These are phyloP conservation scores for Salix viminalis DNA, from an alignment of 345 rosid genomes.

Conservation along the genomic window DNA sequence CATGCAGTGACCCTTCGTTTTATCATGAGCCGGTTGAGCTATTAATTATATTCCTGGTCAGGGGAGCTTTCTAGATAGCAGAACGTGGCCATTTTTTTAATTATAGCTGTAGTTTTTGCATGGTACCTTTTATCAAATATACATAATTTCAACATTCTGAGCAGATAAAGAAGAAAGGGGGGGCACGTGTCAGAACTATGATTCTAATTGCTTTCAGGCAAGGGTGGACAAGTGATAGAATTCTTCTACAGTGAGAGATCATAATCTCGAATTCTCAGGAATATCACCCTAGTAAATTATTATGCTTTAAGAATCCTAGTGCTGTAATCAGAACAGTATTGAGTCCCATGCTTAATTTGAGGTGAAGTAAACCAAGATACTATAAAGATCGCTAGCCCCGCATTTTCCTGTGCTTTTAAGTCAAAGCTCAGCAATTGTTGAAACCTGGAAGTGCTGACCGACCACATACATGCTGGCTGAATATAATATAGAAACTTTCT, in stretches of 20 bases:
- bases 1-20: conserved; percentile 20
- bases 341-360: neutral
- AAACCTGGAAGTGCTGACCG: neutral
- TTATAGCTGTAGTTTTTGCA: neutral
- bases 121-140: neutral
- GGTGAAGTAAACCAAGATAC: neutral
- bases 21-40: neutral
- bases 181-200: neutral
- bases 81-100: neutral
- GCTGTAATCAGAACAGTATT: neutral
- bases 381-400: neutral
- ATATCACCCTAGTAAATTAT: neutral
- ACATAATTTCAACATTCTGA: neutral
- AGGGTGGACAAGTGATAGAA: neutral
- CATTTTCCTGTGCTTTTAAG: neutral
- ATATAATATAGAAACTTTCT: neutral
- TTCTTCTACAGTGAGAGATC: neutral
- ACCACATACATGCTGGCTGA: neutral
- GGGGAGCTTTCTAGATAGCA: neutral
- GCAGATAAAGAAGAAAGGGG: neutral
- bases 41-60: neutral
- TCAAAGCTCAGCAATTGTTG: neutral
- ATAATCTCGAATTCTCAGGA: neutral
- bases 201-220: no score
- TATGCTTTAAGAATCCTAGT: neutral